phyloP scores from a whole-genome alignment of 805 yeast genomes.

The Pichia pseudocactophila region DNA sequence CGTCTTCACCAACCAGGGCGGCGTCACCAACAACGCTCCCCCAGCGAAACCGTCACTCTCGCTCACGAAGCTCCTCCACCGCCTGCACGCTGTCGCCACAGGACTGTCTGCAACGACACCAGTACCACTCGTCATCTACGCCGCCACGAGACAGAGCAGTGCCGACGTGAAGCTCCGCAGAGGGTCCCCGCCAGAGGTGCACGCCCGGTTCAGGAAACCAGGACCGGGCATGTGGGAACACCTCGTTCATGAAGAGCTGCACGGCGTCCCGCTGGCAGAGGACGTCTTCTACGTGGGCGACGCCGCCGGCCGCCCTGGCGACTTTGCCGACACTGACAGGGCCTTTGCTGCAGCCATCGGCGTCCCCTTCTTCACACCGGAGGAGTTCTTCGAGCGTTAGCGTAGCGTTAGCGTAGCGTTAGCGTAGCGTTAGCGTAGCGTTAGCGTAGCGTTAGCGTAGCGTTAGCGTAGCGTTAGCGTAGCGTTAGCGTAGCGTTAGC shows the following conservation, averaged over 20 bases:
- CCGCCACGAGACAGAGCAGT: conserved; percentile 50
- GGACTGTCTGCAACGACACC: conserved; percentile 14
- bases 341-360: conserved; percentile 55
- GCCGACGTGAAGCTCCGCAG: conserved; percentile 7
- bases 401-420: too few relatives aligned
- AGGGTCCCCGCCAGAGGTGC: conserved; percentile 26
- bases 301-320: conserved; percentile 80
- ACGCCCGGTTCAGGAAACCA: conserved; percentile 59
- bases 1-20: conserved; percentile 84
- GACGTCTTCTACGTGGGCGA: conserved; percentile 71
- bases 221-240: conserved; percentile 65
- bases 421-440: too few relatives aligned
- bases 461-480: too few relatives aligned
- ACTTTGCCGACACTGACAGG: conserved; percentile 74
- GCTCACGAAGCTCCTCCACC: conserved; percentile 32
- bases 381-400: conserved; percentile 30
- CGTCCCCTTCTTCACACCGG: conserved; percentile 59
- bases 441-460: too few relatives aligned
- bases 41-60: conserved; percentile 25
- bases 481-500: too few relatives aligned
- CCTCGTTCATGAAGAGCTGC: conserved; percentile 32
- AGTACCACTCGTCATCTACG: conserved; percentile 42
- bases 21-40: conserved; percentile 33
- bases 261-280: background rate
- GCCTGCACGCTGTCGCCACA: conserved; percentile 25